phyloP scores from a whole-genome alignment of 176 grass and related monocot genomes.

The Bolboschoenus planiculmis region DNA sequence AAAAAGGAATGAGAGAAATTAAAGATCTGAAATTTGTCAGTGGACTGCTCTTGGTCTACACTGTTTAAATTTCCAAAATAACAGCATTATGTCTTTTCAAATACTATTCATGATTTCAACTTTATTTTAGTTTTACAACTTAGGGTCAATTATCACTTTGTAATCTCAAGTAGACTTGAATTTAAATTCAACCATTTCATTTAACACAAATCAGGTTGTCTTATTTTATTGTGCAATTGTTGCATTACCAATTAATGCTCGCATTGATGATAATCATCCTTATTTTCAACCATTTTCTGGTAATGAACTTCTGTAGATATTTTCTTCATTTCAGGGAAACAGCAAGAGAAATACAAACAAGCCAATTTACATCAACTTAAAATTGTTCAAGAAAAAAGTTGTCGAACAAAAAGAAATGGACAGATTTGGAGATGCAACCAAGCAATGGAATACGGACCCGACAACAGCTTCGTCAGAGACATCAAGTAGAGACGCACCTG shows the following conservation, averaged over 20 bases:
- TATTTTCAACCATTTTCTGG: neutral
- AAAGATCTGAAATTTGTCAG: slow-evolving; percentile 6
- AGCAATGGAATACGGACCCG: slow-evolving; percentile 49
- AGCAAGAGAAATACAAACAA: neutral
- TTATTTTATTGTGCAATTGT: neutral
- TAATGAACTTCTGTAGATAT: slow-evolving; percentile 29
- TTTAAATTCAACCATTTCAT: neutral
- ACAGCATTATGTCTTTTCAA: slow-evolving; percentile 13
- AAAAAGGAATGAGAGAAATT: neutral
- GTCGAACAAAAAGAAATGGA: slow-evolving; percentile 30
- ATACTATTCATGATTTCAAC: neutral
- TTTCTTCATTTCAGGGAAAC: slow-evolving; percentile 23
- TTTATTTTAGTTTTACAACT: neutral
- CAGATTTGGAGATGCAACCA: slow-evolving; percentile 44
- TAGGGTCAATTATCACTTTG: neutral
- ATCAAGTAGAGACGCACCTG: slow-evolving; percentile 31
- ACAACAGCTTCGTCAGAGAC: slow-evolving; percentile 33
- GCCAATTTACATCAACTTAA: neutral
- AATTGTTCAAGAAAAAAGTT: neutral
- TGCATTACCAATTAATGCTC: neutral
- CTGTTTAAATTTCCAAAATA: neutral
- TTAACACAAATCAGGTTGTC: neutral
- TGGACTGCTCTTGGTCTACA: too few relatives aligned
- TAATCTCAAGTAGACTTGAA: neutral
- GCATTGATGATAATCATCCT: neutral